Conservation (phyloP, 2,329 filamentous ascomycete species). For the Trichoderma koningiopsis region DNA sequence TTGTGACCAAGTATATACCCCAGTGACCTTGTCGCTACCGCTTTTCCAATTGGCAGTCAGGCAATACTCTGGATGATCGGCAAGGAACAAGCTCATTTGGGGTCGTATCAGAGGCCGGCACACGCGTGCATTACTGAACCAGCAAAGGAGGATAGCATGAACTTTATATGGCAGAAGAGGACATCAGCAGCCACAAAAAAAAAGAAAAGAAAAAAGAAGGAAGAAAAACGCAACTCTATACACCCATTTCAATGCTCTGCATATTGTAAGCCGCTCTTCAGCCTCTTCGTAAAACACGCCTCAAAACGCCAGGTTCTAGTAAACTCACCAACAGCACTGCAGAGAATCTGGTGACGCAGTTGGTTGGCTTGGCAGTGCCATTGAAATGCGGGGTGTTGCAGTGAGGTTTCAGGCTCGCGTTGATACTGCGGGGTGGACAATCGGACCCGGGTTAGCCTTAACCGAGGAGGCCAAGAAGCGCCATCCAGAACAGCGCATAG, state of each 20-base stretch:
- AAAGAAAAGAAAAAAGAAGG: too few relatives aligned
- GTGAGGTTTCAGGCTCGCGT: not conserved
- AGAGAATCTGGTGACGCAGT: not conserved
- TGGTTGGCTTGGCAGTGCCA: not conserved
- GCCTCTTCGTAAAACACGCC: not conserved
- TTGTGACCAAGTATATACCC: not conserved
- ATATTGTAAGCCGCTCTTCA: not conserved
- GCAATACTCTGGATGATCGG: not conserved
- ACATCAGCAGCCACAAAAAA: not conserved
- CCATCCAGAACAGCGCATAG: not conserved
- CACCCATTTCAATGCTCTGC: not conserved
- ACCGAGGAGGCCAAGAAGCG: not conserved
- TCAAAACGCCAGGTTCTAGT: not conserved
- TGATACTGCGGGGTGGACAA: not conserved
- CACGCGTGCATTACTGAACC: not conserved
- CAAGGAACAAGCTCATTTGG: not conserved
- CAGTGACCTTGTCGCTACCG: not conserved
- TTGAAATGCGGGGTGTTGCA: constrained; percentile 17
- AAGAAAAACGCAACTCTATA: not conserved
- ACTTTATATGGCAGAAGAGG: not conserved
- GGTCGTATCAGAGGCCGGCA: not conserved
- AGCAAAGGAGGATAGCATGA: not conserved
- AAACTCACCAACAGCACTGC: not conserved
- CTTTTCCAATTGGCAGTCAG: not conserved
- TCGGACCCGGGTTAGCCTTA: not conserved